These are phyloP conservation scores for Flagelloscypha sp. DNA, from an alignment of 768 basidiomycete species.

Conservation along the genomic window DNA sequence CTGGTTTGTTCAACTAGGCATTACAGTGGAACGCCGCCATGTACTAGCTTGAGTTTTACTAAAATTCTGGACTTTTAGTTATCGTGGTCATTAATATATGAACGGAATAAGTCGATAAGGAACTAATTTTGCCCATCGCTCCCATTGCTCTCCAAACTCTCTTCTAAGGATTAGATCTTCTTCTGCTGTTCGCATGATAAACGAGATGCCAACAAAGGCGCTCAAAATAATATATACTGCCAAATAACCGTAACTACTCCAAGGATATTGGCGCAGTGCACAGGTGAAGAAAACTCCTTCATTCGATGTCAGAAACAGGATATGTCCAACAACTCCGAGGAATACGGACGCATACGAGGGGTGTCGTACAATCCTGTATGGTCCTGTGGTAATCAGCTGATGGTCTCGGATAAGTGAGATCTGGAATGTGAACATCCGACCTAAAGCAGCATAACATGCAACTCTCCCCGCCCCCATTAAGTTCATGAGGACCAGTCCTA, in stretches of 20 bases:
- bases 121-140: slow-evolving; percentile 19
- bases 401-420: slow-evolving; percentile 23
- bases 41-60: too few relatives aligned
- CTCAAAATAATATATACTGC: too few relatives aligned
- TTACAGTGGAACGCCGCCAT: too few relatives aligned
- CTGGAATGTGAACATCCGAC: slow-evolving; percentile 32
- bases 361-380: slow-evolving; percentile 25
- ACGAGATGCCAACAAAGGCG: too few relatives aligned
- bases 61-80: too few relatives aligned
- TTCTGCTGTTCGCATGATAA: slow-evolving; percentile 4
- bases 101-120: slow-evolving; percentile 24
- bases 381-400: slow-evolving; percentile 22
- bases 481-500: too few relatives aligned
- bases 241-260: too few relatives aligned
- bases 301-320: too few relatives aligned
- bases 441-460: slow-evolving; percentile 30
- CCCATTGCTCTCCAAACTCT: slow-evolving; percentile 26
- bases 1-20: too few relatives aligned
- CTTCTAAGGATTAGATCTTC: slow-evolving; percentile 24
- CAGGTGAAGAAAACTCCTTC: too few relatives aligned
- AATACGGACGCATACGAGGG: slow-evolving; percentile 22
- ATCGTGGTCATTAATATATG: slow-evolving; percentile 23
- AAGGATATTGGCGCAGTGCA: too few relatives aligned
- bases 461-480: too few relatives aligned
- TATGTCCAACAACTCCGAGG: slow-evolving; percentile 20